phyloP scores from a whole-genome alignment of 495 filamentous ascomycete genomes.

The Ramalina intermedia region DNA sequence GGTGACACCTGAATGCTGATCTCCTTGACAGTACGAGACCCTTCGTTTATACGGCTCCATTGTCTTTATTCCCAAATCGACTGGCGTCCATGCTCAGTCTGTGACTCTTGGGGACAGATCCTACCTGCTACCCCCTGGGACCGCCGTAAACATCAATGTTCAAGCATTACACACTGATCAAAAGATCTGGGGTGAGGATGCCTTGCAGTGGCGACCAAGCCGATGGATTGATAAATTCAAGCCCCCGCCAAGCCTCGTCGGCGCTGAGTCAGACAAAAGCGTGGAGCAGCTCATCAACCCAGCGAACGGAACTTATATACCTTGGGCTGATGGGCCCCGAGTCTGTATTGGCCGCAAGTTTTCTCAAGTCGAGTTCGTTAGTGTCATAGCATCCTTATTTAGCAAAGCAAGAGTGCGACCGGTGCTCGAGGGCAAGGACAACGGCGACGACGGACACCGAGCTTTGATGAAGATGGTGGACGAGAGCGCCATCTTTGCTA shows the following conservation, averaged over 20 bases:
- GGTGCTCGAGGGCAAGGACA: slow-evolving; percentile 42
- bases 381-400: slow-evolving; percentile 49
- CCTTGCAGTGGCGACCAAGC: slow-evolving; percentile 30
- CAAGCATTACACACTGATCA: slow-evolving; percentile 26
- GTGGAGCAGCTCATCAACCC: slow-evolving; percentile 32
- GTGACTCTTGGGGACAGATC: slow-evolving; percentile 18
- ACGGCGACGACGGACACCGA: slow-evolving; percentile 4
- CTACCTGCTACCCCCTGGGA: slow-evolving; percentile 14
- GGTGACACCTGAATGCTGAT: background rate
- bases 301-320: slow-evolving; percentile 48
- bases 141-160: slow-evolving; percentile 11
- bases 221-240: slow-evolving; percentile 24
- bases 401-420: slow-evolving; percentile 50
- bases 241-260: slow-evolving; percentile 4
- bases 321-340: slow-evolving; percentile 59
- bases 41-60: slow-evolving; percentile 36
- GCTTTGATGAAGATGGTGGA: slow-evolving; percentile 7
- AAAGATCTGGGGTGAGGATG: slow-evolving; percentile 32
- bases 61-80: slow-evolving; percentile 26
- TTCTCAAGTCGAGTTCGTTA: slow-evolving; percentile 61
- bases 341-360: slow-evolving; percentile 61
- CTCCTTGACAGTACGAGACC: slow-evolving; percentile 27
- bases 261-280: slow-evolving; percentile 17
- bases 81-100: slow-evolving; percentile 17
- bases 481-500: slow-evolving; percentile 4